Base-by-base conservation (phyloP, 805 yeast species). In the Saturnispora dispora region DNA sequence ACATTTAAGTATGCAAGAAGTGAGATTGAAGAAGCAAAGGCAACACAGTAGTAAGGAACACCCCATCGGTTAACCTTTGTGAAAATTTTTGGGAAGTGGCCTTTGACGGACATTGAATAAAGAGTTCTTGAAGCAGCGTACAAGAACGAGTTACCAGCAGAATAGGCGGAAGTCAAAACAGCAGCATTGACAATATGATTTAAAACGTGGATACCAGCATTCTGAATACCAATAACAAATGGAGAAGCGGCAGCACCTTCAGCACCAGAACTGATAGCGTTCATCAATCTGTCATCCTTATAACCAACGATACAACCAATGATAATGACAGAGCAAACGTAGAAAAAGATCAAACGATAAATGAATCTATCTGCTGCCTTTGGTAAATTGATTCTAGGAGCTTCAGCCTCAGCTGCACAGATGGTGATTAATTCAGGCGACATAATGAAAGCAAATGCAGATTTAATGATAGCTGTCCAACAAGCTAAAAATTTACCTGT, bases 141-240 rank as follows among this genome's bases (percentile, higher is more conserved):
- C 59, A 86, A 70, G 64, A 80, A 86, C 5, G 88, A 82, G 69
- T 86, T 88, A 32, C 88, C 88, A 47, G 90, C 89, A 13, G 91
- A 62, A 46, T 70, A 76, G 17, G 74, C 74, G 4, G 72, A 66
- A 2, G 71, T 61, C 27, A 74, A 59, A 35, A 88, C 83, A 61
- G 85, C 81, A 3, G 83, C 91, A 64, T 89, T 89, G 62, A 88
- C 75, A 46, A 89, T 79, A 57, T 83, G 85, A 51, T 88, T 90
- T 56, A 88, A 71, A 2, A 79, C 90, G 28, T 64, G 63, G 57
- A 88, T 85, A 47, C 78, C 73, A 17, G 88, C 85, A 57, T 74
- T 76, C 60, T 79, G 79, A 60, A 88, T 83, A 50, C 95, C 96
- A 63, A 87, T 82, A 49, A 87, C 91, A 60, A 85, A 88, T 33